Evolutionary conservation across 2,329 filamentous ascomycete genomes (phyloP).

Genomic region (Monilinia polystroma): DNA sequence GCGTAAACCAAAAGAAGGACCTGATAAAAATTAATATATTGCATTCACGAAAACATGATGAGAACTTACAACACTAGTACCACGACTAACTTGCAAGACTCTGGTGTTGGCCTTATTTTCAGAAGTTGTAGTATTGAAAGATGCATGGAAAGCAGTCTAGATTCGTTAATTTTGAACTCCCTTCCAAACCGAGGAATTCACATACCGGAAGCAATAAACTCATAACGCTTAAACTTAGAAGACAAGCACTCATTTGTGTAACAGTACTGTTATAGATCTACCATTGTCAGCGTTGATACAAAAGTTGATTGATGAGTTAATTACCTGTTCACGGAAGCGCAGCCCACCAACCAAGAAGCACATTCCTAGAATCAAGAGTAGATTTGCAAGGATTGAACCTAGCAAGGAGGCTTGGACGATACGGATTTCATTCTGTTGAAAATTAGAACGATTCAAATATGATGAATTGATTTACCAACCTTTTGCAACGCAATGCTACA

Average conservation of each 20-base stretch:
- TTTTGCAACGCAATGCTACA: slow-evolving; percentile 73
- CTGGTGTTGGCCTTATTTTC: slow-evolving; percentile 62
- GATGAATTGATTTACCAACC: slow-evolving; percentile 42
- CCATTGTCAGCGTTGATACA: slow-evolving; percentile 22
- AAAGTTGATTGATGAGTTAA: slow-evolving; percentile 27
- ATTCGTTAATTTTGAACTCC: neutral
- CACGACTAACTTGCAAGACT: slow-evolving; percentile 82
- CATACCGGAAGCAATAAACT: slow-evolving; percentile 78
- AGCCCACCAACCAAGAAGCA: slow-evolving; percentile 83
- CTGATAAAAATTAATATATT: slow-evolving; percentile 42
- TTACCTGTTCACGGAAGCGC: slow-evolving; percentile 79
- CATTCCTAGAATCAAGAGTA: slow-evolving; percentile 89
- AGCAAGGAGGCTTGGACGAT: slow-evolving; percentile 90
- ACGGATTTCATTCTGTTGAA: slow-evolving; percentile 68
- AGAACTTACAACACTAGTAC: slow-evolving; percentile 74
- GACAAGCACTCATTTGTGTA: slow-evolving; percentile 92
- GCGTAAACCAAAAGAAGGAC: slow-evolving; percentile 78
- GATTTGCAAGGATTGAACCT: slow-evolving; percentile 84
- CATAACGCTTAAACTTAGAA: slow-evolving; percentile 86
- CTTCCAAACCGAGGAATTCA: slow-evolving; percentile 21
- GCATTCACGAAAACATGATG: neutral
- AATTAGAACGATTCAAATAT: slow-evolving; percentile 32
- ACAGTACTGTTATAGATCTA: slow-evolving; percentile 92
- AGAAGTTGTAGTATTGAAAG: slow-evolving; percentile 55
- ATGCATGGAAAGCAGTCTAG: slow-evolving; percentile 86